Conservation (phyloP, 148 eudicot genomes). For the Fagopyrum tataricum region DNA sequence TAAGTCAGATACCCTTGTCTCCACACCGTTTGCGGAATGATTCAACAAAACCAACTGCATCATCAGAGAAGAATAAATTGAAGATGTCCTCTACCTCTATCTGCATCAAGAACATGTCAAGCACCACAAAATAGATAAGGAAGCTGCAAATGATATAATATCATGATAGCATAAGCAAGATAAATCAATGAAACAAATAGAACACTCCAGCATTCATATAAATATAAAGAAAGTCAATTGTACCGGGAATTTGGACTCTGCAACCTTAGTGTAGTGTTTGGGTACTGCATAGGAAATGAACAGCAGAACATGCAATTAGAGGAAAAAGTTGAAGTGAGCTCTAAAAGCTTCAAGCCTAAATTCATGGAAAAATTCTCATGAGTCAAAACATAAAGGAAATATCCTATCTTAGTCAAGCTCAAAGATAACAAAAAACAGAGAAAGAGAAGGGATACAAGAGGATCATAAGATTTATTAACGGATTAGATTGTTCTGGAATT, state of each 20-base stretch:
- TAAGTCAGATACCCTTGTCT: conserved; percentile 52
- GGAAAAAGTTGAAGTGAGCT: neutral
- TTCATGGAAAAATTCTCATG: too few relatives aligned
- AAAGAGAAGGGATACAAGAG: too few relatives aligned
- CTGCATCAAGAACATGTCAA: conserved; percentile 31
- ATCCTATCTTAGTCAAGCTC: too few relatives aligned
- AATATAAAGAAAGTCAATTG: neutral
- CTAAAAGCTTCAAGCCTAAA: too few relatives aligned
- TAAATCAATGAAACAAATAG: neutral
- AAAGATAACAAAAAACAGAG: too few relatives aligned
- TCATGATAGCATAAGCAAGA: neutral
- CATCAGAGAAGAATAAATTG: conserved; percentile 61
- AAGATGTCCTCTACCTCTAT: conserved; percentile 73
- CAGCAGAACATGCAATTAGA: neutral
- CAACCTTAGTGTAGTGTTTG: conserved; percentile 52
- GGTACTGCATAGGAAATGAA: conserved; percentile 52
- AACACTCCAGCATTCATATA: neutral
- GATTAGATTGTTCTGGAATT: conserved; percentile 1
- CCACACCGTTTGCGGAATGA: conserved; percentile 71
- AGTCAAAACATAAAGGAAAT: neutral
- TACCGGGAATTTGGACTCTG: conserved; percentile 85
- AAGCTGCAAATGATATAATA: neutral
- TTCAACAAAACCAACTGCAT: conserved; percentile 51
- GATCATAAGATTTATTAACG: neutral
- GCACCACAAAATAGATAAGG: neutral